phyloP scores from a whole-genome alignment of 495 filamentous ascomycete species.

The Penicillium waksmanii region DNA sequence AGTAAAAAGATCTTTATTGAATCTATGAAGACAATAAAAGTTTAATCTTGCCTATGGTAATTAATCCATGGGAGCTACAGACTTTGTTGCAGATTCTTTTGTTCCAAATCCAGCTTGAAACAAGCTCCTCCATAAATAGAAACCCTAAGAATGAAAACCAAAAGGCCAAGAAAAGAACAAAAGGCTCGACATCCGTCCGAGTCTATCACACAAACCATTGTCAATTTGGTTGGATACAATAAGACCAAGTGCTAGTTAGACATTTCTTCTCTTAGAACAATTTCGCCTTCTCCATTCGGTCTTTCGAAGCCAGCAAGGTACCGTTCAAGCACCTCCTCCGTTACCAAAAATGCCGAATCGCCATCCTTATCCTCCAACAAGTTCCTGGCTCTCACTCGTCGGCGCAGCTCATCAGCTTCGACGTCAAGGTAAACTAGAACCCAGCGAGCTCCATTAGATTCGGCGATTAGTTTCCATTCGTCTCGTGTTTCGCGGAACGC shows the following conservation, averaged over 20 bases:
- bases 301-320: slow-evolving; percentile 45
- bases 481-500: slow-evolving; percentile 36
- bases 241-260: background rate
- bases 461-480: slow-evolving; percentile 34
- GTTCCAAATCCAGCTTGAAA: no score
- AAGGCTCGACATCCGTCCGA: no score
- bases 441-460: slow-evolving; percentile 34
- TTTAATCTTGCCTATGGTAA: no score
- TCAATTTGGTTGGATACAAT: no score
- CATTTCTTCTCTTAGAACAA: background rate
- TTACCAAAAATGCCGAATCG: slow-evolving; percentile 42
- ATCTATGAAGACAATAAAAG: no score
- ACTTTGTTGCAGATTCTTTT: no score
- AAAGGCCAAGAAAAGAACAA: no score
- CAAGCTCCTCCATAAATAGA: no score
- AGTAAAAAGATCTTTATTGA: no score
- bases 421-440: slow-evolving; percentile 37
- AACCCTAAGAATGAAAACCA: no score
- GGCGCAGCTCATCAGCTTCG: slow-evolving; percentile 31
- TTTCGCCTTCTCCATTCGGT: slow-evolving; percentile 15
- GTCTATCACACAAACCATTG: no score
- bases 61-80: no score
- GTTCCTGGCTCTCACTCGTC: slow-evolving; percentile 34
- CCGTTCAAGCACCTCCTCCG: slow-evolving; percentile 35
- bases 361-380: slow-evolving; percentile 31